Percentiles rank a stretch among this genome's conserved stretches.
These are phyloP conservation scores for Globisporangium canariense DNA, from an alignment of 352 stramenopile genomes.

Conservation along the genomic window DNA sequence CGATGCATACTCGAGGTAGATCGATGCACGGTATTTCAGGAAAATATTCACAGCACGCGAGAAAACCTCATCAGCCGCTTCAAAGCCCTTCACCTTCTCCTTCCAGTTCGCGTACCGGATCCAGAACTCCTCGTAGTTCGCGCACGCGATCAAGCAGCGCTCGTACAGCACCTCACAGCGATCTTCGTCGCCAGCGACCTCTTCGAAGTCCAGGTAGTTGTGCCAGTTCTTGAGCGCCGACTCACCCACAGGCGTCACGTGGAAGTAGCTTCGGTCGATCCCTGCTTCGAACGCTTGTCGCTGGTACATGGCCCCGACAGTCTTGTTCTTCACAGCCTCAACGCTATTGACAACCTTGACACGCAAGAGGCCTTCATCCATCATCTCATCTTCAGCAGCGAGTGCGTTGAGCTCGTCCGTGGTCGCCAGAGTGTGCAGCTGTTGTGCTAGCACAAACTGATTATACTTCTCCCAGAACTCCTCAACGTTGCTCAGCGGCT, in stretches of 20 bases:
- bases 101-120: slow-evolving; percentile 66
- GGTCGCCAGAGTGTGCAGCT: slow-evolving; percentile 57
- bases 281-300: slow-evolving; percentile 69
- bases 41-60: slow-evolving; percentile 61
- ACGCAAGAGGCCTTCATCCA: slow-evolving; percentile 77
- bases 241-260: slow-evolving; percentile 69
- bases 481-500: slow-evolving; percentile 71
- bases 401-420: slow-evolving; percentile 59
- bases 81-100: slow-evolving; percentile 50
- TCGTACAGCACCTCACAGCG: slow-evolving; percentile 74
- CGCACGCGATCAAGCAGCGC: slow-evolving; percentile 76
- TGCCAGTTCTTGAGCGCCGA: slow-evolving; percentile 77
- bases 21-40: slow-evolving; percentile 66
- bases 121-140: slow-evolving; percentile 84
- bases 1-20: slow-evolving; percentile 70
- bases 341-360: slow-evolving; percentile 80
- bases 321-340: slow-evolving; percentile 71
- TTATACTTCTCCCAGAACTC: slow-evolving; percentile 88
- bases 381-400: slow-evolving; percentile 51
- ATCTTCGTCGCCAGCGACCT: slow-evolving; percentile 38
- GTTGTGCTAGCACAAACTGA: slow-evolving; percentile 75
- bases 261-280: slow-evolving; percentile 82
- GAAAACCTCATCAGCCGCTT: slow-evolving; percentile 62
- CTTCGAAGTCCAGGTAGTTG: slow-evolving; percentile 77
- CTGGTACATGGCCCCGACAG: slow-evolving; percentile 52